Evolutionary conservation across 2,329 filamentous ascomycete species (phyloP).

Genomic region (Talaromyces sp.): DNA sequence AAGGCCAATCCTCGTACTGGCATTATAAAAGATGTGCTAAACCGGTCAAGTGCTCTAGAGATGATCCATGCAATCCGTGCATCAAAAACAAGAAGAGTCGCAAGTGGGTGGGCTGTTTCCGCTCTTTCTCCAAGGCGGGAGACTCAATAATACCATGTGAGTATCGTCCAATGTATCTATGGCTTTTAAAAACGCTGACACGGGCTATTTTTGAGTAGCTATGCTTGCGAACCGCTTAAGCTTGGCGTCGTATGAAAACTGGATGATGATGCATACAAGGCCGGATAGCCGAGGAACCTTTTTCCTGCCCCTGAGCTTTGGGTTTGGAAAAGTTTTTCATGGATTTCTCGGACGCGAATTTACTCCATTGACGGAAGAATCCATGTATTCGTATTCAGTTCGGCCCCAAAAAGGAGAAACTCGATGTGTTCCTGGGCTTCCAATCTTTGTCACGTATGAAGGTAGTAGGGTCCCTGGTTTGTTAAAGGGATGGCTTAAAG

Average conservation of each 20-base stretch:
- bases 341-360: slow-evolving; percentile 3
- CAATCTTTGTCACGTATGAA: neutral
- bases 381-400: neutral
- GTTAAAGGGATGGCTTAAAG: neutral
- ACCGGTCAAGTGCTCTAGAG: neutral
- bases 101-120: slow-evolving; percentile 10
- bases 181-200: neutral
- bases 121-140: neutral
- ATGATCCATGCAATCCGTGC: neutral
- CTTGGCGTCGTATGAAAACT: neutral
- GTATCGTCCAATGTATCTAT: neutral
- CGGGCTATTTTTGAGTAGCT: neutral
- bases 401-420: neutral
- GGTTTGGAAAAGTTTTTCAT: neutral
- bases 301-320: slow-evolving; percentile 3
- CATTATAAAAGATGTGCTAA: neutral
- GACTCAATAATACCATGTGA: slow-evolving; percentile 7
- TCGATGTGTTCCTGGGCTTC: neutral
- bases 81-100: neutral
- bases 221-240: slow-evolving; percentile 3
- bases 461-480: neutral
- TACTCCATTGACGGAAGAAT: neutral
- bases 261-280: neutral
- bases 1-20: neutral
- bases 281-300: neutral